Evolutionary conservation across 345 rosid genomes (phyloP).

Genomic region (Turnera subulata): DNA sequence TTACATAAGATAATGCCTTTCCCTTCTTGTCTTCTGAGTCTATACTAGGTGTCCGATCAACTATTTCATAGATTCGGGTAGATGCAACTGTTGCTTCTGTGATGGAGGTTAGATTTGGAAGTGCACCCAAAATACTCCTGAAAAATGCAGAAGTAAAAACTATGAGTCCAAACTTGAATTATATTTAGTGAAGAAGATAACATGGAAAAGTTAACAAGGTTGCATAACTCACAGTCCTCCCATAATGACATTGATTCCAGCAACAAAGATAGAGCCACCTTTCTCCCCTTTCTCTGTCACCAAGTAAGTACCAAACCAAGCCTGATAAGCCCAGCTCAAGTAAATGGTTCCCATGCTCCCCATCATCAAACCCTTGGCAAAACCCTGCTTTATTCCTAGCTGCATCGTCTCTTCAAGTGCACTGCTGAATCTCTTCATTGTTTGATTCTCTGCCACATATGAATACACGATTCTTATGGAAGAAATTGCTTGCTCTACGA

Average conservation of each 20-base stretch:
- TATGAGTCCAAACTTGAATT: conserved; percentile 10
- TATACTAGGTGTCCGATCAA: conserved; percentile 44
- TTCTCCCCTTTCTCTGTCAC: conserved; percentile 53
- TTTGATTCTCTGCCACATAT: conserved; percentile 53
- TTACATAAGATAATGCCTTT: conserved; percentile 57
- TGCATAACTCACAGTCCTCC: conserved; percentile 51
- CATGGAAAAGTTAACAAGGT: too few species aligned
- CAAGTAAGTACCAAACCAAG: conserved; percentile 56
- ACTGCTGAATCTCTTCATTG: conserved; percentile 37
- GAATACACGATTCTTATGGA: conserved; percentile 60
- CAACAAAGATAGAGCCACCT: conserved; percentile 52
- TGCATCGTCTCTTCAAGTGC: conserved; percentile 47
- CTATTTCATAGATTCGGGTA: conserved; percentile 45
- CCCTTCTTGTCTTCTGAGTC: conserved; percentile 54
- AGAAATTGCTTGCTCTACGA: conserved; percentile 66
- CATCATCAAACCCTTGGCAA: conserved; percentile 63
- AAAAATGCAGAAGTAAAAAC: conserved; percentile 13
- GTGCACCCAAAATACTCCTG: conserved; percentile 55
- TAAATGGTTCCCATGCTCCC: conserved; percentile 70
- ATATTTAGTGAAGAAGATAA: not conserved
- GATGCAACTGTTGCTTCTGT: conserved; percentile 53
- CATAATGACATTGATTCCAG: conserved; percentile 61
- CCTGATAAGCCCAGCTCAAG: conserved; percentile 63
- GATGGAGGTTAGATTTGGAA: conserved; percentile 55
- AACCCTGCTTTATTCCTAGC: conserved; percentile 52